Percentiles rank a stretch among this genome's conserved stretches.
These are phyloP conservation scores for Sporobolomyces pararoseus DNA, from an alignment of 768 basidiomycete genomes.

Conservation along the genomic window DNA sequence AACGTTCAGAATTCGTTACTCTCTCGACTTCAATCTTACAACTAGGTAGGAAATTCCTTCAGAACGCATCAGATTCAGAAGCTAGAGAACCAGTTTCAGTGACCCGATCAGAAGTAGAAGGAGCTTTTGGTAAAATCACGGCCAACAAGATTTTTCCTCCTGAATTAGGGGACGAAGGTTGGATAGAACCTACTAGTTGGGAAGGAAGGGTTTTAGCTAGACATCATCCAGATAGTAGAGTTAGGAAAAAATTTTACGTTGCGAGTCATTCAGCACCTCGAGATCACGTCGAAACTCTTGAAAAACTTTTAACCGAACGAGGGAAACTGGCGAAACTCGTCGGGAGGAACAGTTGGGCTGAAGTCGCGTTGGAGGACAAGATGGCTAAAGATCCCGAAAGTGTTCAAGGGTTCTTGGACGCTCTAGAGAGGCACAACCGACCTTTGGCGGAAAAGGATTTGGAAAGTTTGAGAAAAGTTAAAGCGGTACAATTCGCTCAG, in stretches of 20 bases:
- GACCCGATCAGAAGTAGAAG: not conserved
- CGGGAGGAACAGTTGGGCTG: constrained; percentile 77
- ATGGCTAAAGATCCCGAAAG: constrained; percentile 98
- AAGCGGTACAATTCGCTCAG: constrained; percentile 63
- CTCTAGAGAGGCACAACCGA: constrained; percentile 72
- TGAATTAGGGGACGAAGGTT: constrained; percentile 44
- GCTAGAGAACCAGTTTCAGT: constrained; percentile 23
- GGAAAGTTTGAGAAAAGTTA: constrained; percentile 58
- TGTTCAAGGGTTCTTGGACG: constrained; percentile 76
- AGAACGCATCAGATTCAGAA: constrained; percentile 30
- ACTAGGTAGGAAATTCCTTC: constrained; percentile 80
- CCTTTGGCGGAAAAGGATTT: constrained; percentile 74
- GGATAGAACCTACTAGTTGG: constrained; percentile 76
- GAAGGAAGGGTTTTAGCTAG: constrained; percentile 93
- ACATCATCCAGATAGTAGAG: constrained; percentile 76
- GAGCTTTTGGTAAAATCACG: constrained; percentile 13
- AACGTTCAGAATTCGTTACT: constrained; percentile 77
- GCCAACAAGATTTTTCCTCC: constrained; percentile 43
- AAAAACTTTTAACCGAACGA: constrained; percentile 68
- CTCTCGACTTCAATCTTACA: constrained; percentile 83
- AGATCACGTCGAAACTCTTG: constrained; percentile 67
- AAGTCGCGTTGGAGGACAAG: constrained; percentile 84
- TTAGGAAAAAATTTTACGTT: constrained; percentile 74
- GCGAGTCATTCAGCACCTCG: constrained; percentile 63
- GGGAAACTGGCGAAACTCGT: constrained; percentile 78